Evolutionary conservation across 768 basidiomycete genomes (phyloP).

Genomic region (Lanmaoa rubissima): DNA sequence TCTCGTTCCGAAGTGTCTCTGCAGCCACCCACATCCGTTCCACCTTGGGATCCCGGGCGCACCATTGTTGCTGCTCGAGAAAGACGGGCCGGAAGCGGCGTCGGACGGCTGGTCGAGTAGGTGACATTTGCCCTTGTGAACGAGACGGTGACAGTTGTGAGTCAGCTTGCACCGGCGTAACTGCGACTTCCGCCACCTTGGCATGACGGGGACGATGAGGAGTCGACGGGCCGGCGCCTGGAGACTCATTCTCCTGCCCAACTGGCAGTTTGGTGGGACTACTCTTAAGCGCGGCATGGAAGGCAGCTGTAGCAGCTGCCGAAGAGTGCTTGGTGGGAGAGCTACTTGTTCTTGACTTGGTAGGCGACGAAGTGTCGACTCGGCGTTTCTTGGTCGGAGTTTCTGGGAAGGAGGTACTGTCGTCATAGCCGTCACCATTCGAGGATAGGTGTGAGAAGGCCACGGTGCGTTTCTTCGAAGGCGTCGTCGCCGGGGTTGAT

Average conservation of each 20-base stretch:
- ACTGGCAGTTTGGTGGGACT: constrained; percentile 4
- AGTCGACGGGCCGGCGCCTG: constrained; percentile 23
- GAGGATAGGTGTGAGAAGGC: constrained; percentile 11
- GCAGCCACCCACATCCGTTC: constrained; percentile 27
- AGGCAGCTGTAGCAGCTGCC: constrained; percentile 11
- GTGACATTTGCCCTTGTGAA: constrained; percentile 13
- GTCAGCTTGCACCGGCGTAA: constrained; percentile 14
- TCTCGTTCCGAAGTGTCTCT: constrained; percentile 7
- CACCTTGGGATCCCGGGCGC: constrained; percentile 38
- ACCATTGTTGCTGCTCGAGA: constrained; percentile 50
- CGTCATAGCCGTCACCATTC: constrained; percentile 21
- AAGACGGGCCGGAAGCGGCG: constrained; percentile 50
- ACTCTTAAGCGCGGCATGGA: constrained; percentile 17
- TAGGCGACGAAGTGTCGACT: constrained; percentile 17
- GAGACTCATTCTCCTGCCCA: not conserved
- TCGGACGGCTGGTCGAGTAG: constrained; percentile 15
- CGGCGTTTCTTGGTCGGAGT: constrained; percentile 46
- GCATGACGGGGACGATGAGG: constrained; percentile 18
- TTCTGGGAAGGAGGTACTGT: constrained; percentile 33
- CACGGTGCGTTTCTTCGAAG: constrained; percentile 34
- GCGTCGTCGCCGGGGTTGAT: constrained; percentile 9
- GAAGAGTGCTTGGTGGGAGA: constrained; percentile 10
- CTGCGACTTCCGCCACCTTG: constrained; percentile 1
- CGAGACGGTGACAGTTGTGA: constrained; percentile 25
- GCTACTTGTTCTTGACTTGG: constrained; percentile 12